Evolutionary conservation across 192 early-diverging fungal genomes (phyloP), one percentile per base, ranked within the genome.

Genomic region (Podila verticillata): DNA sequence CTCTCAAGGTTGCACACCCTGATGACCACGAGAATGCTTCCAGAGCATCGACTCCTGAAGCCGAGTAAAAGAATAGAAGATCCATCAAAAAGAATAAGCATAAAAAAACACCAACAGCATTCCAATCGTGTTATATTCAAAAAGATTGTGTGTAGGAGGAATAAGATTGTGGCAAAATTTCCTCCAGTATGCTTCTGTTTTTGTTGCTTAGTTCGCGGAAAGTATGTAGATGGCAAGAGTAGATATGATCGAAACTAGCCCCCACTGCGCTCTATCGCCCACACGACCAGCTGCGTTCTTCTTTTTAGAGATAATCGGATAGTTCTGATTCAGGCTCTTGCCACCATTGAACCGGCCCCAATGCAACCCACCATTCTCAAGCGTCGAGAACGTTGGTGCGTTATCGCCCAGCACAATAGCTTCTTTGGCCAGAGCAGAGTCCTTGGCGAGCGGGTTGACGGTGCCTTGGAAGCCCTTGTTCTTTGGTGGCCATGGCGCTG

Each of bases 21-120:
- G 70, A 72, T 31, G 77, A 79, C 31, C 68, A 72, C 32, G 57
- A 68, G 24, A 70, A 80, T 30, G 20, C 48, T 48, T 61, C 62
- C 5, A 80, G 48, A 44, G 77, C 72, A n/a, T 56, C 65, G 2
- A 80, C 77, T 2, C 77, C 77, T 26, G 77, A 80, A 32, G 34
- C 65, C 26, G 69, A 79, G 28, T 56, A 49, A 65, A 70, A 39
- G 63, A 57, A 0, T 22, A 30, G 9, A 54, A 4, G 22, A n/a
- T 19, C 51, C n/a, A n/a, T n/a, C n/a, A n/a, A n/a, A n/a, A 22
- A 24, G 22, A 12, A 24, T 26, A 22, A 15, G 13, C 29, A 60
- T 34, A 24, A 57, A 63, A 20, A 44, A 44, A 44, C 15, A 63
- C 7, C 13, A 47, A 9, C 0, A 13, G n/a, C 7, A 8, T 1